Evolutionary conservation across 2,329 filamentous ascomycete species (phyloP).

Genomic region (Verticillium nonalfalfae): DNA sequence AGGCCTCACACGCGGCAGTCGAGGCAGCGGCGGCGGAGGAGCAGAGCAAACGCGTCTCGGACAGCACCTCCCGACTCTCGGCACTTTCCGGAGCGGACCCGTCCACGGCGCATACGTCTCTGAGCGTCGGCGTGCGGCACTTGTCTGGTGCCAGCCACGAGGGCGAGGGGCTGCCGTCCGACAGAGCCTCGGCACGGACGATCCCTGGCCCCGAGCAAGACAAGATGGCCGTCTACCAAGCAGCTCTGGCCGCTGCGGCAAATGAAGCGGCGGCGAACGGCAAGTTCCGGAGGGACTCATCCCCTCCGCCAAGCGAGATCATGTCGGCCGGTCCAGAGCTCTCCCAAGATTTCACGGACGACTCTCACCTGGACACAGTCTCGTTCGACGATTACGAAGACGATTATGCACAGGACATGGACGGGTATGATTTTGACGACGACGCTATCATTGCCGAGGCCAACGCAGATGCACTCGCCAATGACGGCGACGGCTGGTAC

Average conservation of each 20-base stretch:
- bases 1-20: constrained; percentile 16
- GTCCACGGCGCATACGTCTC: constrained; percentile 48
- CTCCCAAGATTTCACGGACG: background rate
- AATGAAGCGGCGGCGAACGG: constrained; percentile 70
- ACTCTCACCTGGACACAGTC: background rate
- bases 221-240: constrained; percentile 64
- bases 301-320: constrained; percentile 26
- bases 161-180: constrained; percentile 4
- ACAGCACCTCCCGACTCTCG: constrained; percentile 37
- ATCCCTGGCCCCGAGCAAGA: constrained; percentile 13
- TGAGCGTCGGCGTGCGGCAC: constrained; percentile 23
- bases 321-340: constrained; percentile 7
- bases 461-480: constrained; percentile 87
- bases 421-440: constrained; percentile 68
- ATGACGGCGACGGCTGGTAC: constrained; percentile 90
- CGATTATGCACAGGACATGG: constrained; percentile 43
- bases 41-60: constrained; percentile 36
- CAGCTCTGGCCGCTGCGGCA: constrained; percentile 75
- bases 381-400: constrained; percentile 17
- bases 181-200: constrained; percentile 6
- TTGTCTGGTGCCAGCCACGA: constrained; percentile 6
- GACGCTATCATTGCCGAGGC: constrained; percentile 91
- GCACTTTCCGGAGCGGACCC: constrained; percentile 33
- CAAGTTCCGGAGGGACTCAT: constrained; percentile 60
- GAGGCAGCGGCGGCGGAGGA: constrained; percentile 10